A percentile compares a stretch with the other conserved stretches of the same genome.
Conservation (phyloP, 352 stramenopile species). For the Phytopythium delawarense region DNA sequence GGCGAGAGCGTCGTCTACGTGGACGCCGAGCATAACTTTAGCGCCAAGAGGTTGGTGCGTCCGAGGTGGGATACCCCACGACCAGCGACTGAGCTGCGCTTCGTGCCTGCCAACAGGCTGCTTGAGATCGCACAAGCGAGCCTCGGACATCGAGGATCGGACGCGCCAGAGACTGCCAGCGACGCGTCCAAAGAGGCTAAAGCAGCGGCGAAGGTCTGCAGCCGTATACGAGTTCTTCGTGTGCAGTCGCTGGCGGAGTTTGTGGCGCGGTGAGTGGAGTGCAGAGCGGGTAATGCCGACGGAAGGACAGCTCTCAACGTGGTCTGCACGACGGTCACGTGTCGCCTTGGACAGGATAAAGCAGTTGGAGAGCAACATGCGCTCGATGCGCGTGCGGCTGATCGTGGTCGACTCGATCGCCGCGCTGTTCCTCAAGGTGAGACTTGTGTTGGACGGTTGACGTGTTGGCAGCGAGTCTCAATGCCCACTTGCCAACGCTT, state of each 20-base stretch:
- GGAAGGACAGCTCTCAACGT: neutral
- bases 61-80: neutral
- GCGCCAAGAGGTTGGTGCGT: constrained; percentile 43
- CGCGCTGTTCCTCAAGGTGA: constrained; percentile 55
- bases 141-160: constrained; percentile 16
- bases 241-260: constrained; percentile 41
- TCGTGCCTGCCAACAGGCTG: constrained; percentile 17
- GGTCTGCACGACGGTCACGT: neutral
- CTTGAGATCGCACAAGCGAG: constrained; percentile 42
- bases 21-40: constrained; percentile 72
- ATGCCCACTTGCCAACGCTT: neutral
- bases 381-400: constrained; percentile 46
- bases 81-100: neutral
- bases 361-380: constrained; percentile 41
- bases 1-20: constrained; percentile 58
- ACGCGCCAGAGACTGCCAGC: constrained; percentile 14
- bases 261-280: constrained; percentile 28
- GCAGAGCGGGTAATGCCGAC: neutral
- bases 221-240: constrained; percentile 39
- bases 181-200: neutral
- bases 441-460: neutral
- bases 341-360: constrained; percentile 38
- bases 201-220: constrained; percentile 23
- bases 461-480: neutral
- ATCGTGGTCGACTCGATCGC: constrained; percentile 74